phyloP scores from a whole-genome alignment of 75 land plant genomes.

The Ceratopteris richardii region DNA sequence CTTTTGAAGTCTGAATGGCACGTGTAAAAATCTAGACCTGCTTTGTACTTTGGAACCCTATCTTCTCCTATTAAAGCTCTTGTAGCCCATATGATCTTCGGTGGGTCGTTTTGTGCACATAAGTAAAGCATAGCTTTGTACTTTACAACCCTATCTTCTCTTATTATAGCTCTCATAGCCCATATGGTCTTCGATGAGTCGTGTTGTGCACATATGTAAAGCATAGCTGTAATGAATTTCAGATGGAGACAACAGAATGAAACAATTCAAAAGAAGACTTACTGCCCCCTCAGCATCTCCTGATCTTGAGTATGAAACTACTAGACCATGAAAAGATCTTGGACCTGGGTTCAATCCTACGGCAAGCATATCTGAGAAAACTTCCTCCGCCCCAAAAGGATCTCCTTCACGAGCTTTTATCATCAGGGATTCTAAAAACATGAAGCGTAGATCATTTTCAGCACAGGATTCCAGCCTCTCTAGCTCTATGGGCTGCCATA shows the following conservation, averaged over 20 bases:
- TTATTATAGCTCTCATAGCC: no score
- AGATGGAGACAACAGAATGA: neutral
- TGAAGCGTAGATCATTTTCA: slow-evolving; percentile 57
- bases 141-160: no score
- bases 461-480: neutral
- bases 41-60: no score
- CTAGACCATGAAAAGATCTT: slow-evolving; percentile 74
- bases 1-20: no score
- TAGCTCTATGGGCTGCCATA: slow-evolving; percentile 7
- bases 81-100: no score
- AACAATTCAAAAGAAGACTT: no score
- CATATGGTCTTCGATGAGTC: no score
- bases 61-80: no score
- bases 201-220: no score
- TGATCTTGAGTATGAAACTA: slow-evolving; percentile 54
- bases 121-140: no score
- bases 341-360: slow-evolving; percentile 87
- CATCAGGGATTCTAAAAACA: slow-evolving; percentile 91
- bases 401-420: slow-evolving; percentile 49
- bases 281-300: slow-evolving; percentile 78
- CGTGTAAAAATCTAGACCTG: no score
- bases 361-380: slow-evolving; percentile 71
- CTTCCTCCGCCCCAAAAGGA: slow-evolving; percentile 49
- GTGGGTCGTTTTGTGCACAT: no score
- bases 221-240: neutral